Base-by-base conservation (phyloP, 1,284 basidiomycete species). In the Agroathelia rolfsii region DNA sequence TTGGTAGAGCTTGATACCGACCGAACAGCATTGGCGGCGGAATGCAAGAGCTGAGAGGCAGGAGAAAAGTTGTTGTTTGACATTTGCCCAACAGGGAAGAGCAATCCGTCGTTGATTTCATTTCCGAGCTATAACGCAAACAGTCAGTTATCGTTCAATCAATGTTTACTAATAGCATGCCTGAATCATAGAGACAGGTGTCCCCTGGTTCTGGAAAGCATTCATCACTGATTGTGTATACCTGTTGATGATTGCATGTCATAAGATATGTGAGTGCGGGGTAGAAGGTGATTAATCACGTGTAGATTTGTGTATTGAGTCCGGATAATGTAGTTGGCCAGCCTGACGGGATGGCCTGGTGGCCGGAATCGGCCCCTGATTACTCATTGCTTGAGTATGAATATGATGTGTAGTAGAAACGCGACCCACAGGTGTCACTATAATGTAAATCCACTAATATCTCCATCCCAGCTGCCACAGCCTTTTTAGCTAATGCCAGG, bases 321-420 rank as follows among this genome's bases (percentile, higher is more conserved):
- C 65, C 65, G 23, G 45, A 45, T 6, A 77, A 51, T 35, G 59
- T 56, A 11, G 57, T 70, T 0, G 71, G 69, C 74, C 76, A 79
- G 0, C 58, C 56, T 3, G 66, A 56, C 1, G 75, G 76, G 29
- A 74, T 77, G 2, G 62, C 55, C 44, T 79, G 74, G 15, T 76
- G 56, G 9, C 66, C 70, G 2, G 73, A 72, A 50, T 76, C 73
- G 1, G 74, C 74, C 73, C 73, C 72, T 74, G 38, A n/a, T n/a
- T n/a, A n/a, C n/a, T n/a, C n/a, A n/a, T n/a, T 19, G 14, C 9
- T 26, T 12, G 10, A 7, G 33, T 14, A 14, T 12, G 21, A 3
- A 30, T 17, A 13, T 34, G 7, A 37, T 26, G 17, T 8, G 19
- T 13, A 13, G 34, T 21, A 34, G 12, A 19, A 12, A 32, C 19